Percentiles rank a stretch among this genome's conserved stretches.
These are phyloP conservation scores for Helotiales sp. DNA, from an alignment of 2,329 filamentous ascomycete species.

Conservation along the genomic window DNA sequence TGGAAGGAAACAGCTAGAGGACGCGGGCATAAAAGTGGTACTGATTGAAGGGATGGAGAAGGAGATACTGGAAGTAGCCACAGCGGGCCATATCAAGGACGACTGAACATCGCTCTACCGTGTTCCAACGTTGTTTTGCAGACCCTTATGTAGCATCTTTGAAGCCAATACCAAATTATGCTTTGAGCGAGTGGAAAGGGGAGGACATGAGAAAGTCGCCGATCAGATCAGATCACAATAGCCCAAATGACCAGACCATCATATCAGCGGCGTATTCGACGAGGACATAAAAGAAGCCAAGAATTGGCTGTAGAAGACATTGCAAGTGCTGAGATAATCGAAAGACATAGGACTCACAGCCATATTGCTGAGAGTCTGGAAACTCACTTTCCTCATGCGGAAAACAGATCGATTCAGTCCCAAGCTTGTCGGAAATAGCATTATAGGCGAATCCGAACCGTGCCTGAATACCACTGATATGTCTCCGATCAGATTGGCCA, in stretches of 20 bases:
- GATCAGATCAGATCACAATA: too few species aligned
- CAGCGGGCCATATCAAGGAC: constrained; percentile 66
- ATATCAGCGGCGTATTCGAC: not conserved
- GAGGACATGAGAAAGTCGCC: too few species aligned
- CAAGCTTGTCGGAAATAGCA: not conserved
- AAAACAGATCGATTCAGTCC: not conserved
- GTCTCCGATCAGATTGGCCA: not conserved
- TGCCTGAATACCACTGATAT: not conserved
- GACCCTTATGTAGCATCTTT: too few species aligned
- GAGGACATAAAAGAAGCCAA: too few species aligned
- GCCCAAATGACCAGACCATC: too few species aligned
- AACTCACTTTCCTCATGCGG: not conserved
- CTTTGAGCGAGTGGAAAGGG: too few species aligned
- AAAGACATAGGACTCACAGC: too few species aligned
- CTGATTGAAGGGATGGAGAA: constrained; percentile 74
- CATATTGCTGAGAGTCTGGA: too few species aligned
- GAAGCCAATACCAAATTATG: too few species aligned
- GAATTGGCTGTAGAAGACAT: too few species aligned
- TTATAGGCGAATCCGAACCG: not conserved
- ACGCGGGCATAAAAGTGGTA: constrained; percentile 71
- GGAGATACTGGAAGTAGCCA: constrained; percentile 80
- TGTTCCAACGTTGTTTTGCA: too few species aligned
- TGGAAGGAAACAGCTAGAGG: constrained; percentile 68
- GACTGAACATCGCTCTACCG: not conserved
- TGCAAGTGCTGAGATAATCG: too few species aligned